Evolutionary conservation across 495 filamentous ascomycete species (phyloP), one percentile per base, ranked within the genome.

Genomic region (Jackrogersella minutella): DNA sequence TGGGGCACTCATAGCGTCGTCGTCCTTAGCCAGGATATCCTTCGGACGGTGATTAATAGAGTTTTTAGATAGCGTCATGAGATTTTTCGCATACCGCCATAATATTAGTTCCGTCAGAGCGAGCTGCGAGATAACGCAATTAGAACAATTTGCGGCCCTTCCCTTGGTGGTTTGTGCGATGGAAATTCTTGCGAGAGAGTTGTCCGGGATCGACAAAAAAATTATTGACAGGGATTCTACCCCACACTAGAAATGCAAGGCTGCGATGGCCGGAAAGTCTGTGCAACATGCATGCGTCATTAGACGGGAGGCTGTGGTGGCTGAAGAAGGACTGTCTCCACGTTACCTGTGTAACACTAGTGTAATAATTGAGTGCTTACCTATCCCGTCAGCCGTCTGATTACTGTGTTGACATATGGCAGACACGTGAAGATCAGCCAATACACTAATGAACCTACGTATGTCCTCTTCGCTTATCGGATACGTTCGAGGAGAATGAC

Each of bases 1-100:
- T n/a, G n/a, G n/a, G n/a, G n/a, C n/a, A 64, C 50, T 73, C 80
- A 80, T 80, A 43, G 70, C 71, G 52, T 72, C 65, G 52, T 72
- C 65, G n/a, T 69, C 64, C 24, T 41, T 56, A 21, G 49, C 16
- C 14, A 46, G 33, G 39, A 14, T 55, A 37, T 60, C 59, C 59
- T 68, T 62, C 2, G 30, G 1, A 58, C 19, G 1, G 40, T 54
- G 31, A 58, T 53, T 17, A 62, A 36, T 13, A 3, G 16, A 43
- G 3, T 14, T 14, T 43, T 14, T 31, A 11, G 33, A 16, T 19
- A 60, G 30, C 26, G 3, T 17, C 1, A 28, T 17, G 43, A 7
- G 16, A 13, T 34, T 16, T 14, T n/a, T n/a, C n/a, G 24, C 59
- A 55, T 64, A 68, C 66, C 40, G 55, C 66, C 66, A 68, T 68